Base-by-base conservation (phyloP, 2,329 filamentous ascomycete genomes). In the Colletotrichum trifolii region DNA sequence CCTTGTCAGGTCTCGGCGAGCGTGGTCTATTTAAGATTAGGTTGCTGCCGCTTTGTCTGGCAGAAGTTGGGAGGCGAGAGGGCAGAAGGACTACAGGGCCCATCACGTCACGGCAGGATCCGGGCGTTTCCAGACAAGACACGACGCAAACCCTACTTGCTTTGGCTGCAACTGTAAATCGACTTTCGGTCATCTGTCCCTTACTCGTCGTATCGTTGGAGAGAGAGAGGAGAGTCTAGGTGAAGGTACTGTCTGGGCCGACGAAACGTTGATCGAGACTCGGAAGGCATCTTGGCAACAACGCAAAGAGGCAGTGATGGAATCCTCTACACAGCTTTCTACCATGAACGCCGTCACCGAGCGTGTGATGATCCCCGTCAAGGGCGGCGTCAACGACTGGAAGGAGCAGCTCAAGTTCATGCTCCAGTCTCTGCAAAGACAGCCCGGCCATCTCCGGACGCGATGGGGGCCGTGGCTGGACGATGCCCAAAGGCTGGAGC, bases 381-480 rank as follows among this genome's bases (percentile, higher is more conserved):
- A 66, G 33, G 69, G 70, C 12, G 67, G 68, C 48, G 67, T 73
- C n/a, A 69, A 71, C 33, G 63, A 70, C 38, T 75, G 73, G 71
- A 73, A 73, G 58, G 69, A 72, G 15, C 55, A 64, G 11, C 67
- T 74, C 54, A 72, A 73, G 57, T 67, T 61, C 50, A 66, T 74
- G 55, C 70, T 74, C n/a, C 66, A 73, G 57, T 66, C 68, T 8
- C 67, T 74, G 47, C 71, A 71, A 54, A 67, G 49, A 34, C 72
- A 73, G 56, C 70, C 71, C 8, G 72, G 73, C 3, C 69, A 71
- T 40, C 69, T 74, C 54, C 71, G 71, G 11, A 73, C 72, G 36
- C 66, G 72, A 66, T 73, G 72, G 73, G 73, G 72, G 6, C 70
- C 69, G 8, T 67, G 70, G 54, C 68, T 56, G 55, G 72, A 75